Base-by-base conservation (phyloP, 73 alveolate genomes). In the Durusdinium trenchii region DNA sequence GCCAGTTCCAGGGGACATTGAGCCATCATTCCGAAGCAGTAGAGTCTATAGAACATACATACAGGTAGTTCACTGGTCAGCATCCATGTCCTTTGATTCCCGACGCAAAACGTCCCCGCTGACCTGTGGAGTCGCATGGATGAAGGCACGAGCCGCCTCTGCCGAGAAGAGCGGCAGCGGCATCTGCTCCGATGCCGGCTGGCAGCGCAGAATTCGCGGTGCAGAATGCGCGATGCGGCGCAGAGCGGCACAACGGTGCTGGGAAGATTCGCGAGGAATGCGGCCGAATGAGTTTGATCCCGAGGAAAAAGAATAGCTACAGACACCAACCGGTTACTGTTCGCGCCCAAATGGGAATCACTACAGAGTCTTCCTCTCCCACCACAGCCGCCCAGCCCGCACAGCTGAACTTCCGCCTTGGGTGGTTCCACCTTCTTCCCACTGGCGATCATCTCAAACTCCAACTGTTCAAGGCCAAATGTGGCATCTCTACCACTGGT, bases 111-210 rank as follows among this genome's bases (percentile, higher is more conserved):
- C n/a, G n/a, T n/a, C n/a, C 51, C 16, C 0, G 2, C 32, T 18
- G 62, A 6, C 98, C 98, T 91, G 98, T n/a, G 98, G 98, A 35
- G 89, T 54, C n/a, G 98, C 98, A 54, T 91, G 89, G 86, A 91
- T 73, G 78, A 71, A 91, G 62, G 98, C 98, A 54, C 64, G 57
- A 40, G 98, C 98, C 54, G 98, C 98, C 67, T 91, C 98, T 32
- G 98, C 90, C 18, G 90, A 69, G 61, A 91, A 91, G 57, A 71
- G 54, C 18, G 98, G 98, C 98, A 91, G 35, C 47, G 97, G 97
- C 86, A 90, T 90, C 48, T 71, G 83, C 51, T 62, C 96, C 86
- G 85, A 86, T 43, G 87, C 96, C 30, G 94, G 94, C 94, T 85
- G 94, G 57, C 43, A 76, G 52, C 23, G 30, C n/a, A 35, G 42